Conservation (phyloP, 208 protist species). For the Plasmodiophora brassicae region DNA sequence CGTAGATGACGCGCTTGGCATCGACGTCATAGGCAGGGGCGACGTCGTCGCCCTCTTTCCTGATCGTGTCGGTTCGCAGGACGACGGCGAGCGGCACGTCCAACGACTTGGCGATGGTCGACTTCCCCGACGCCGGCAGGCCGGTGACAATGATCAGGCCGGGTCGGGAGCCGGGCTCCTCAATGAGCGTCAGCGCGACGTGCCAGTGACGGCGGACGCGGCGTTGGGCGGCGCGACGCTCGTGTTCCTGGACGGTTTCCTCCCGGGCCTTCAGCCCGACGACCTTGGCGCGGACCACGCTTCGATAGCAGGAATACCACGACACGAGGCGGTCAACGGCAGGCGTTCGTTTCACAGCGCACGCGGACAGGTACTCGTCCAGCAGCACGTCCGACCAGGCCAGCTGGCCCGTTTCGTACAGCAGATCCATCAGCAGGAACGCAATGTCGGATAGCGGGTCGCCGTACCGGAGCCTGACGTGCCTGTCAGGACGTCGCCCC, state of each 20-base stretch:
- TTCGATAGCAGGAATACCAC: background rate
- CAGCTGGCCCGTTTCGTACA: background rate
- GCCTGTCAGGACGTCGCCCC: background rate
- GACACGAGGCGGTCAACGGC: background rate
- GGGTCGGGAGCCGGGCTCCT: background rate
- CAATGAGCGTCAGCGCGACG: background rate
- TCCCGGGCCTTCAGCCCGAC: background rate
- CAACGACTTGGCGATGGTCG: background rate
- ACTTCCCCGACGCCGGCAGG: background rate
- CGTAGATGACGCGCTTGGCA: background rate
- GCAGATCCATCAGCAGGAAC: conserved; percentile 17
- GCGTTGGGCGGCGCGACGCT: background rate
- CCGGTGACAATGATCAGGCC: background rate
- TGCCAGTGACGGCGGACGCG: background rate
- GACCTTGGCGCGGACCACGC: conserved; percentile 14
- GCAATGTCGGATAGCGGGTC: conserved; percentile 5
- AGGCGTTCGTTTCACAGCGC: background rate
- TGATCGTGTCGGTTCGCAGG: background rate
- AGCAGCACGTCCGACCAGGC: background rate
- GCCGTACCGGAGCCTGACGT: background rate
- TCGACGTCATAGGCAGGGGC: background rate
- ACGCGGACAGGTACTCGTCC: background rate
- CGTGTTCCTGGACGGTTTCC: background rate
- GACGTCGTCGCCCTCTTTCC: background rate
- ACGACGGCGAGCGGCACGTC: background rate